Evolutionary conservation across 768 basidiomycete genomes (phyloP).

Genomic region (Mycena amicta): DNA sequence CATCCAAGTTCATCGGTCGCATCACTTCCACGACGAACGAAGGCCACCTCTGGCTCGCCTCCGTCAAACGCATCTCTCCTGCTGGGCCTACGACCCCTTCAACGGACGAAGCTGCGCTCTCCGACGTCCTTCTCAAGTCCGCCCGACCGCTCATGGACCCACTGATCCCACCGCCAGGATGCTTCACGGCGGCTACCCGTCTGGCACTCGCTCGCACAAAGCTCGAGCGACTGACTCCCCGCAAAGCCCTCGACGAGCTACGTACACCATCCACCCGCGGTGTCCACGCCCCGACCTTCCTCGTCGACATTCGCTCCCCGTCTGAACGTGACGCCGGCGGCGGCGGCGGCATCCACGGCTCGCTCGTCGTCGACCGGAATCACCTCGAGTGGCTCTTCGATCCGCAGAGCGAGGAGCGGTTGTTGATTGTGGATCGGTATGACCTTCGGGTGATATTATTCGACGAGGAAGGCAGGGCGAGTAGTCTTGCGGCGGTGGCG

Average conservation of each 20-base stretch:
- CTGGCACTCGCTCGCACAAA: conserved; percentile 61
- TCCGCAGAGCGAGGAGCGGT: conserved; percentile 58
- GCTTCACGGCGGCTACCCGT: conserved; percentile 58
- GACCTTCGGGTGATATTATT: conserved; percentile 76
- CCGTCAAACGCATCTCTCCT: conserved; percentile 50
- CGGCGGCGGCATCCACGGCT: conserved; percentile 64
- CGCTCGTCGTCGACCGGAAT: conserved; percentile 76
- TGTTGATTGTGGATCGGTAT: conserved; percentile 73
- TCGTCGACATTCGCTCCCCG: conserved; percentile 77
- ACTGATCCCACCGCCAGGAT: conserved; percentile 63
- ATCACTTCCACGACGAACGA: conserved; percentile 42
- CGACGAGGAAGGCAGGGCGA: conserved; percentile 66
- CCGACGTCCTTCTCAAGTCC: conserved; percentile 71
- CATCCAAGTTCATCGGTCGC: conserved; percentile 71
- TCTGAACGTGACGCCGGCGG: conserved; percentile 49
- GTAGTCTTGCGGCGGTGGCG: conserved; percentile 68
- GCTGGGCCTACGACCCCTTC: conserved; percentile 35
- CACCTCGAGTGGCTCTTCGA: conserved; percentile 82
- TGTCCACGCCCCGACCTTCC: conserved; percentile 62
- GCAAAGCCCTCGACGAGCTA: conserved; percentile 63
- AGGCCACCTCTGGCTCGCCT: conserved; percentile 42
- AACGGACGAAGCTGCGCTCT: conserved; percentile 68
- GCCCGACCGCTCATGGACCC: conserved; percentile 63
- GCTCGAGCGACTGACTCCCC: conserved; percentile 63
- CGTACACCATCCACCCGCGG: conserved; percentile 36